Conservation (phyloP, 176 grass and related monocot genomes). For the Stipa capillata region DNA sequence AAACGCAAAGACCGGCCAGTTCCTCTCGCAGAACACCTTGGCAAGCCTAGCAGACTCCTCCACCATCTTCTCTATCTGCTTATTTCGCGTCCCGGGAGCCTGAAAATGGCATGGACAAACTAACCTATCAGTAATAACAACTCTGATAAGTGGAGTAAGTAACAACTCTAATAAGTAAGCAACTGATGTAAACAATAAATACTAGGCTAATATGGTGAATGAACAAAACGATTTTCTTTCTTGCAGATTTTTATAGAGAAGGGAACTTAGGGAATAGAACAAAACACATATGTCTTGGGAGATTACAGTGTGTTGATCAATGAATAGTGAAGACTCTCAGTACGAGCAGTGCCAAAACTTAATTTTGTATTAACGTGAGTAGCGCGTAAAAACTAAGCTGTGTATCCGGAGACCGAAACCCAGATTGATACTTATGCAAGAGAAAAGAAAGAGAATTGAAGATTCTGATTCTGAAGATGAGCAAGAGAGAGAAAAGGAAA, state of each 20-base stretch:
- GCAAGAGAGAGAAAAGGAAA: background rate
- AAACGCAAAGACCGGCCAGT: conserved; percentile 78
- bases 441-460: background rate
- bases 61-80: conserved; percentile 83
- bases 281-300: background rate
- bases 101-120: conserved; percentile 12
- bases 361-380: too few relatives aligned
- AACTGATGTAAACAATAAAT: background rate
- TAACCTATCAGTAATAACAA: too few relatives aligned
- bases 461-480: too few relatives aligned
- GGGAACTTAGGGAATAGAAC: background rate
- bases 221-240: background rate
- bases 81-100: conserved; percentile 73
- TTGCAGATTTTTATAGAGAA: background rate
- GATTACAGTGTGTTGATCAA: too few relatives aligned
- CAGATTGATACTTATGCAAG: background rate
- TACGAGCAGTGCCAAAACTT: too few relatives aligned
- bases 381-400: background rate
- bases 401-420: background rate
- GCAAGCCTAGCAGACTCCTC: conserved; percentile 61
- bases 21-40: conserved; percentile 62
- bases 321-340: too few relatives aligned
- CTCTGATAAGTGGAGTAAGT: too few relatives aligned
- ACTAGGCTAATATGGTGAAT: background rate
- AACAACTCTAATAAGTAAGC: too few relatives aligned